A percentile compares a stretch with the other conserved stretches of the same genome.
Evolutionary conservation across 768 basidiomycete genomes (phyloP).

Genomic region (Strobilomyces dryophilus): DNA sequence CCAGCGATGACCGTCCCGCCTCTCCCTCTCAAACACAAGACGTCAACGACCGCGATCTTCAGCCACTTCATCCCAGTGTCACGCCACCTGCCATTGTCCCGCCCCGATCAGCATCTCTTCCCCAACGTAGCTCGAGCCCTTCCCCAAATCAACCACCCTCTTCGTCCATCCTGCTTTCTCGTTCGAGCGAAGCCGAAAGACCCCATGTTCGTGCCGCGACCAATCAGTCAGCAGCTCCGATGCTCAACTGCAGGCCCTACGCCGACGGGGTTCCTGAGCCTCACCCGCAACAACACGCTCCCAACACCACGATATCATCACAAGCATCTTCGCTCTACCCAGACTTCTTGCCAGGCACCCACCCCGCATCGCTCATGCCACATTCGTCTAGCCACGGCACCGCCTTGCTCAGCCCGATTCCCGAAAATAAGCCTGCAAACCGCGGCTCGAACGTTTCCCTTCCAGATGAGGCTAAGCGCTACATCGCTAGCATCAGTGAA

Average conservation of each 20-base stretch:
- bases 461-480: constrained; percentile 73
- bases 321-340: constrained; percentile 4
- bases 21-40: constrained; percentile 19
- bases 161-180: constrained; percentile 17
- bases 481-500: constrained; percentile 65
- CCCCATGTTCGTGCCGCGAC: constrained; percentile 1
- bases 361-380: constrained; percentile 13
- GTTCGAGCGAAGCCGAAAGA: constrained; percentile 12
- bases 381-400: constrained; percentile 17
- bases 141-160: constrained; percentile 7
- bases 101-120: constrained; percentile 19
- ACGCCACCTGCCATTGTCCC: constrained; percentile 17
- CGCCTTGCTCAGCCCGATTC: constrained; percentile 20
- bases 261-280: not conserved
- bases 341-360: constrained; percentile 13
- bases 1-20: constrained; percentile 20
- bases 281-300: constrained; percentile 21
- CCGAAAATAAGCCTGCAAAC: constrained; percentile 38
- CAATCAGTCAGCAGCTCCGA: constrained; percentile 2
- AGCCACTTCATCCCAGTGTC: not conserved
- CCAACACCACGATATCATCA: constrained; percentile 15
- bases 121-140: constrained; percentile 7
- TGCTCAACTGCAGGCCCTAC: constrained; percentile 5
- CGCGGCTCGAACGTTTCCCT: constrained; percentile 67
- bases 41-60: constrained; percentile 6